Conservation (phyloP, 768 basidiomycete species). For the Sarcodon aspratus region DNA sequence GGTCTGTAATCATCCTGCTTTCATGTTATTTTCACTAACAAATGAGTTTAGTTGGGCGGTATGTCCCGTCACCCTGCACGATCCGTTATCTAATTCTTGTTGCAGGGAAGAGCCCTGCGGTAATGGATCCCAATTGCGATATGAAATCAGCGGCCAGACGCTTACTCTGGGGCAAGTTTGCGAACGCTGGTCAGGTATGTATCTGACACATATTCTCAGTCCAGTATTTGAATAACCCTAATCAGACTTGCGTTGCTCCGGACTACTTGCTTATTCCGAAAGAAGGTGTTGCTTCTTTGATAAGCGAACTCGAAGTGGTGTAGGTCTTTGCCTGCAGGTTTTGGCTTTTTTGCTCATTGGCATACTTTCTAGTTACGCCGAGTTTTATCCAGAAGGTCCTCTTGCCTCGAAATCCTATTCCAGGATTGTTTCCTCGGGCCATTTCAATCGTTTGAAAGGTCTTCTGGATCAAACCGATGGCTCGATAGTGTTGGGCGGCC, state of each 20-base stretch:
- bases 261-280: slow-evolving; percentile 40
- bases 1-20: slow-evolving; percentile 16
- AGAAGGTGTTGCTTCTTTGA: slow-evolving; percentile 24
- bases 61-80: not conserved
- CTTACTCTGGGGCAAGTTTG: slow-evolving; percentile 73
- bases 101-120: slow-evolving; percentile 56
- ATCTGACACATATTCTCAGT: not conserved
- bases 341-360: slow-evolving; percentile 3
- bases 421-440: slow-evolving; percentile 41
- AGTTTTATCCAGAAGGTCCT: slow-evolving; percentile 44
- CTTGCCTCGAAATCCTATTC: slow-evolving; percentile 26
- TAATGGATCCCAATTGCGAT: slow-evolving; percentile 62
- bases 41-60: slow-evolving; percentile 37
- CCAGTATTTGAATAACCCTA: not conserved
- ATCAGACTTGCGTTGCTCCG: slow-evolving; percentile 58
- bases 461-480: slow-evolving; percentile 62
- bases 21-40: not conserved
- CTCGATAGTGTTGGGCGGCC: slow-evolving; percentile 51
- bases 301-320: slow-evolving; percentile 30
- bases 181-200: slow-evolving; percentile 50
- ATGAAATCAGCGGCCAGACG: slow-evolving; percentile 53
- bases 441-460: slow-evolving; percentile 48
- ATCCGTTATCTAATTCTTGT: not conserved
- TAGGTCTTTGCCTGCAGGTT: slow-evolving; percentile 15
- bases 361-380: slow-evolving; percentile 13